Evolutionary conservation across 208 protist genomes (phyloP).

Genomic region (Leishmania tarentolae): DNA sequence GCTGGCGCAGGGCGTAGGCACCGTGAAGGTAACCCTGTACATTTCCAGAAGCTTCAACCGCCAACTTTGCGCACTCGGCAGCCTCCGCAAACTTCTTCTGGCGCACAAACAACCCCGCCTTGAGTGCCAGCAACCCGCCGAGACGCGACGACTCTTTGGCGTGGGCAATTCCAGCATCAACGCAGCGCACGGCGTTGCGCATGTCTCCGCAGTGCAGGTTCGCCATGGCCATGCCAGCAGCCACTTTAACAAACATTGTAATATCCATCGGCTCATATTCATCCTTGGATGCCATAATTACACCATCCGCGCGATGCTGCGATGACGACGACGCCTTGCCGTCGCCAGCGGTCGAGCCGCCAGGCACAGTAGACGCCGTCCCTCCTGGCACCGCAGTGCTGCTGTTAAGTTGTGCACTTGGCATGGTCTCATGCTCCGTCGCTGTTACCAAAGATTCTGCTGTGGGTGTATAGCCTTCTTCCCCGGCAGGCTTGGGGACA

Average conservation of each 20-base stretch:
- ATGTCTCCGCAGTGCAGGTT: conserved; percentile 83
- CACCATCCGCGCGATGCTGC: conserved; percentile 6
- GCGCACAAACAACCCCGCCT: conserved; percentile 74
- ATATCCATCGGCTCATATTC: conserved; percentile 78
- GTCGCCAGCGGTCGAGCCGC: not conserved
- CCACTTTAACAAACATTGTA: conserved; percentile 80
- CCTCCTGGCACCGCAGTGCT: not conserved
- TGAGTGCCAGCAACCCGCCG: conserved; percentile 82
- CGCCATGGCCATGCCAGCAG: conserved; percentile 79
- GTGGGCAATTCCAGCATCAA: conserved; percentile 69
- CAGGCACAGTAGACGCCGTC: not conserved
- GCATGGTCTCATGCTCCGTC: not conserved
- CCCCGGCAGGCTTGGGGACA: not conserved
- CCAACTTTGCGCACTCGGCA: conserved; percentile 51
- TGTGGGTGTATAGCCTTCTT: too few relatives aligned
- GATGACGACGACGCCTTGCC: not conserved
- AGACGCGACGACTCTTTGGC: conserved; percentile 61
- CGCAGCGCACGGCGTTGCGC: conserved; percentile 73
- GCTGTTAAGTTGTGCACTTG: not conserved
- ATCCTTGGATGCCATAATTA: conserved; percentile 61
- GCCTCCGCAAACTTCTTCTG: conserved; percentile 79
- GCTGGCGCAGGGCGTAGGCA: conserved; percentile 63
- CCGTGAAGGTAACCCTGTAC: conserved; percentile 87
- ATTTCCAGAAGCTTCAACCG: conserved; percentile 69
- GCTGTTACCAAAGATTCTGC: not conserved